Evolutionary conservation across 2,329 filamentous ascomycete genomes (phyloP), one percentile per base, ranked within the genome.

Genomic region (Escovopsis sp.): DNA sequence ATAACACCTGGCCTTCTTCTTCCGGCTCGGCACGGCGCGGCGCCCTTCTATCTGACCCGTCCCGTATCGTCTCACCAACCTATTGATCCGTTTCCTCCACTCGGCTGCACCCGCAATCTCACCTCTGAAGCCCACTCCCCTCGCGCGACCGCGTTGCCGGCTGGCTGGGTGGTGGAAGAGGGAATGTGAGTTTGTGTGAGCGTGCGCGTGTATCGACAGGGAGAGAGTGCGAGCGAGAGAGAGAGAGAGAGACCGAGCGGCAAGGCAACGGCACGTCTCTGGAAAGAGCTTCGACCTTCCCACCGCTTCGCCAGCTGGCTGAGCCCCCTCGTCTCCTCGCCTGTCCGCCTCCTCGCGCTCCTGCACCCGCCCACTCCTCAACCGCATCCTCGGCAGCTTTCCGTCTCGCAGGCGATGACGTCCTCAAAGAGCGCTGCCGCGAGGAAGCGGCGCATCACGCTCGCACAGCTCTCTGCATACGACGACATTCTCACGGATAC

Each of bases 401-500:
- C n/a, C n/a, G n/a, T n/a, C n/a, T n/a, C 18, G n/a, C 18, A 26
- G 10, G 18, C 15, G 17, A 57, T 65, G 61, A 51, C 61, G 45
- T 51, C 57, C 17, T 46, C 54, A 32, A 54, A 56, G 35, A 45
- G 45, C 16, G 42, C 55, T 43, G 35, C 55, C 28, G 47, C 56
- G 14, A 72, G 79, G 58, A 80, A 70, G 62, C 76, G 80, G 52
- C 74, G 76, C 42, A 68, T 98, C 48, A 94, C 86, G 7, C 67
- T 96, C 47, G 76, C 79, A 41, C 87, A 93, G 65, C 65, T 98
- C 49, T 80, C 86, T 23, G 79, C 80, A 34, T 96, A 96, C 63
- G 90, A 98, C 61, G 90, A 98, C 58, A 78, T 96, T 44, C 67
- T 93, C 42, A 98, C 90, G 7, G 90, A 98, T 69, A 82, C 84